A percentile compares a stretch with the other conserved stretches of the same genome.
Evolutionary conservation across 768 basidiomycete genomes (phyloP).

Genomic region (Leccinum incarnatum): DNA sequence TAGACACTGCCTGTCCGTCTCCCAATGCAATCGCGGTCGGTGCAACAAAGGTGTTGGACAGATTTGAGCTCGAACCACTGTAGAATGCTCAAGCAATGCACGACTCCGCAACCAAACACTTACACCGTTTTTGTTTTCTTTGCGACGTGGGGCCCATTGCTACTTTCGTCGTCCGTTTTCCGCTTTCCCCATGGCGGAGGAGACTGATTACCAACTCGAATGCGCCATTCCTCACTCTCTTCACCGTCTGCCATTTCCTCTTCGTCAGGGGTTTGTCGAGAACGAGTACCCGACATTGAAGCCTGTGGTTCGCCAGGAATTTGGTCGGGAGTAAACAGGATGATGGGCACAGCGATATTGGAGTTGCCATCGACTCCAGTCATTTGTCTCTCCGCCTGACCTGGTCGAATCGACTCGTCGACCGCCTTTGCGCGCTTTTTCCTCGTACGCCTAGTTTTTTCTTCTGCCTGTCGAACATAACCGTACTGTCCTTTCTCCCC

Average conservation of each 20-base stretch:
- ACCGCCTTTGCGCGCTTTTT: conserved; percentile 44
- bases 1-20: conserved; percentile 7
- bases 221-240: conserved; percentile 62
- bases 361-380: conserved; percentile 9
- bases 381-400: conserved; percentile 20
- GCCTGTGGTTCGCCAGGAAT: conserved; percentile 28
- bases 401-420: conserved; percentile 23
- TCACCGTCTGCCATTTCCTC: conserved; percentile 65
- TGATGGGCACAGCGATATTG: conserved; percentile 19
- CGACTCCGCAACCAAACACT: conserved; percentile 14
- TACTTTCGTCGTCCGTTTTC: conserved; percentile 41
- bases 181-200: conserved; percentile 73
- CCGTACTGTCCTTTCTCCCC: conserved; percentile 84
- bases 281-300: conserved; percentile 18
- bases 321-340: conserved; percentile 26
- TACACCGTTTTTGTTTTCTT: conserved; percentile 49
- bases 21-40: conserved; percentile 4
- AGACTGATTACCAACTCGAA: conserved; percentile 58
- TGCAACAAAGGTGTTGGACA: neutral
- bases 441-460: conserved; percentile 56
- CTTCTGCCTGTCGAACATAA: conserved; percentile 73
- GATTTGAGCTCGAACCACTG: conserved; percentile 3
- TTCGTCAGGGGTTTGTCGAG: conserved; percentile 49
- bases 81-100: neutral
- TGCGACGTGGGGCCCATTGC: conserved; percentile 21